Evolutionary conservation across 2,329 filamentous ascomycete species (phyloP), one percentile per base, ranked within the genome.

Genomic region (Trichoderma oligosporum): DNA sequence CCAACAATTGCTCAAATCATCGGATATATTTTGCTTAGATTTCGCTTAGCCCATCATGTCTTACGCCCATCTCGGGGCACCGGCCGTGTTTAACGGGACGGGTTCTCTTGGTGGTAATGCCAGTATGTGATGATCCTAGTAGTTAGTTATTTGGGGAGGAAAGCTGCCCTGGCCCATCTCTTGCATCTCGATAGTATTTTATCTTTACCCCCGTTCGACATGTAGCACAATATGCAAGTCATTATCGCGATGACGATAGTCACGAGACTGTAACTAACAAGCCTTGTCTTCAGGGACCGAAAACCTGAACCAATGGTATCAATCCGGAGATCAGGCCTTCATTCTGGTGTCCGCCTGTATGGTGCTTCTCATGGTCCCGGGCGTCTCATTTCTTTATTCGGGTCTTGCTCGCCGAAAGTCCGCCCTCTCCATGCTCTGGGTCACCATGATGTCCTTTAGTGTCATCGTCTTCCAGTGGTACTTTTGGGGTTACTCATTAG

Each of bases 381-480:
- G 94, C 67, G 92, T 99, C 66, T 92, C 91, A 56, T 97, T 99
- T 76, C 85, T 99, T 63, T 99, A 99, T 78, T 97, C 93, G 11
- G 94, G 94, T 64, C 87, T 97, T 64, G 93, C 94, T n/a, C 88
- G 94, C 64, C 85, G 94, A 80, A 99, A 99, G 79, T 97, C 94
- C 4, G 94, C 94, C 27, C 82, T 99, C 41, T 96, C 91, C 62
- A 88, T 97, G 80, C 94, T 99, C 69, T 97, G 92, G 91, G 91
- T 93, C 12, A 91, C 88, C 76, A 95, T 99, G 89, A 93, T 88
- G 72, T 94, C 91, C 45, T 88, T 88, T 70, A 92, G 89, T 46
- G 86, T 97, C 70, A 82, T 97, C 71, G 88, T 89, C 57, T 97
- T 99, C 78, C 94, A 99, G 77, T 99, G 94, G 94, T 97, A 97